These are phyloP conservation scores for Claviceps monticola DNA, from an alignment of 2,329 filamentous ascomycete genomes.

Conservation along the genomic window DNA sequence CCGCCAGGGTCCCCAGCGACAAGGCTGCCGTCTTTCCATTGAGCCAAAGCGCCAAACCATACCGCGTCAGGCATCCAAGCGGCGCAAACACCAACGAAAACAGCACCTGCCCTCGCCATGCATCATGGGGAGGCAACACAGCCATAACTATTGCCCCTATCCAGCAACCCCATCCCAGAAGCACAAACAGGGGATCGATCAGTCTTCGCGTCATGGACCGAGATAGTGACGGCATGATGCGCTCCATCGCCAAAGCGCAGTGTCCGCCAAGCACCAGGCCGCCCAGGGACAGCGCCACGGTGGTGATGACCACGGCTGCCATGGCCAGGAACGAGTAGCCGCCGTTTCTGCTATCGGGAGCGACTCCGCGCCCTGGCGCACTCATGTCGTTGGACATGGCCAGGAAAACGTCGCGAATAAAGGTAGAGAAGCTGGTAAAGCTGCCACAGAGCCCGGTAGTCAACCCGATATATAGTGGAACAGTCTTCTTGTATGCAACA, in stretches of 20 bases:
- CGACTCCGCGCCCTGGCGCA: conserved; percentile 21
- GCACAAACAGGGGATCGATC: conserved; percentile 47
- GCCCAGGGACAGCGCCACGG: conserved; percentile 54
- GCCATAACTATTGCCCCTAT: conserved; percentile 59
- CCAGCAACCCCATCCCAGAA: conserved; percentile 65
- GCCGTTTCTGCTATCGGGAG: conserved; percentile 39
- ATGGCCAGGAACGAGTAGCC: conserved; percentile 78
- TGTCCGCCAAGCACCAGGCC: conserved; percentile 64
- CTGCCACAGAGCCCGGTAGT: conserved; percentile 81
- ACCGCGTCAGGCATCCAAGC: conserved; percentile 60
- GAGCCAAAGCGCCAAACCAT: conserved; percentile 56
- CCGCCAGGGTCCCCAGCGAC: conserved; percentile 73
- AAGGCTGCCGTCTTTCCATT: conserved; percentile 56
- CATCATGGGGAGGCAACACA: conserved; percentile 55
- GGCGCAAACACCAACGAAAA: conserved; percentile 78
- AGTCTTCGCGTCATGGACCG: conserved; percentile 41
- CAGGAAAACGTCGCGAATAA: conserved; percentile 68
- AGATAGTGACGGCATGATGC: conserved; percentile 45
- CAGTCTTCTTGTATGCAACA: conserved; percentile 61
- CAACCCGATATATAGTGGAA: conserved; percentile 77
- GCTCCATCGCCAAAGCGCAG: conserved; percentile 49
- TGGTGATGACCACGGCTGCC: conserved; percentile 59
- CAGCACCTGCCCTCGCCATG: conserved; percentile 62
- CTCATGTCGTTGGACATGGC: conserved; percentile 61
- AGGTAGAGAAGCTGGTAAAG: conserved; percentile 80